Base-by-base conservation (phyloP, 495 filamentous ascomycete genomes). In the Monascus purpureus region DNA sequence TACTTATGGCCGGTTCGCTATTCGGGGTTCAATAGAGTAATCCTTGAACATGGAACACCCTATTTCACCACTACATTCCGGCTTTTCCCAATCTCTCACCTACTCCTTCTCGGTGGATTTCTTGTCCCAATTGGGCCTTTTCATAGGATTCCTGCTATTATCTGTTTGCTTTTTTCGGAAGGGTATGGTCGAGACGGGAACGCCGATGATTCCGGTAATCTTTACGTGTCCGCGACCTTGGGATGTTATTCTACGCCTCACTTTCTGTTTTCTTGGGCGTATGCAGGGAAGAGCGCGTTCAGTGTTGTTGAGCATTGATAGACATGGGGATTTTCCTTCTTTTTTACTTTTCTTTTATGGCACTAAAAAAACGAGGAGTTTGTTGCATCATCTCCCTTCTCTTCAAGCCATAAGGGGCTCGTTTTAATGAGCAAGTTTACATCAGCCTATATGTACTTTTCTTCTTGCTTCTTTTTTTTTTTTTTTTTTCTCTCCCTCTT, bases 131-230 rank as follows among this genome's bases (percentile, higher is more conserved):
- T 20, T 33, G 32, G 27, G 30, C 28, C 29, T 20, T 41, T 34
- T 14, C 37, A 26, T 25, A 37, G 33, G 13, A 17, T 12, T 36
- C 37, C 40, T 41, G 17, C 32, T 28, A 30, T 41, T 40, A 29
- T n/a, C 18, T 41, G 43, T 41, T 15, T 35, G 25, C 25, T 40
- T 29, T 28, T 32, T 12, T 39, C 41, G 45, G 42, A 41, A 28
- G 42, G 36, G n/a, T n/a, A 50, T 43, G 42, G 38, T 44, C 47
- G 37, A 44, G 39, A 51, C 40, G 45, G 47, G 43, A 43, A 45
- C 38, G n/a, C 45, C 53, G 49, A 58, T 51, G 56, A 55, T 52
- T 52, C 49, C 43, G 50, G 43, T 60, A 58, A 60, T 59, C 39
- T 59, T 37, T 51, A 53, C 43, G 39, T 53, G 42, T 39, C n/a